phyloP scores from a whole-genome alignment of 2,329 filamentous ascomycete genomes.

The Seiridium unicorne region DNA sequence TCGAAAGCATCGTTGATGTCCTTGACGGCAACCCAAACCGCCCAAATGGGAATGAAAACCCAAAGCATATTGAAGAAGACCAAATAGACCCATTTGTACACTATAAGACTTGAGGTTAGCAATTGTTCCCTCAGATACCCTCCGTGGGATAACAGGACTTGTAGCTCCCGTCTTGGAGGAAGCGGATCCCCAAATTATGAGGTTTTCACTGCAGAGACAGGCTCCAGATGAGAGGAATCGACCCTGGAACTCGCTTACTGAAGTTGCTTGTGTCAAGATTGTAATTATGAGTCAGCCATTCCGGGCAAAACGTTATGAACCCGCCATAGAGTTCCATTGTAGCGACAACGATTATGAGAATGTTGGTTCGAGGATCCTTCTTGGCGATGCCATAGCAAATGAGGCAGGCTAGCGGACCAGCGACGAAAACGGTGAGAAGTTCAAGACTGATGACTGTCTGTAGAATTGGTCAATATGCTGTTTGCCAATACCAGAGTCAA shows the following conservation, averaged over 20 bases:
- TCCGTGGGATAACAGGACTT: too few species aligned
- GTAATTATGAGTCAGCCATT: constrained; percentile 62
- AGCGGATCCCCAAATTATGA: too few species aligned
- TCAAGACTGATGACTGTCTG: constrained; percentile 62
- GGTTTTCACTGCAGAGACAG: too few species aligned
- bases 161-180: too few species aligned
- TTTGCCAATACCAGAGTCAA: background rate
- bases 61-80: constrained; percentile 69
- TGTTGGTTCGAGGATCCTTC: constrained; percentile 51
- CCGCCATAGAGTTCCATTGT: constrained; percentile 67
- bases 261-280: constrained; percentile 66
- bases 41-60: constrained; percentile 63
- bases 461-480: too few species aligned
- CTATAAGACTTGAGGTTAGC: too few species aligned
- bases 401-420: constrained; percentile 57
- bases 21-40: constrained; percentile 50
- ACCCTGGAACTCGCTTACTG: constrained; percentile 21
- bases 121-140: too few species aligned
- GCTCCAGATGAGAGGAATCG: too few species aligned
- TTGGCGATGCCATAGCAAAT: constrained; percentile 60
- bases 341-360: constrained; percentile 64
- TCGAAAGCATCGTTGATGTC: constrained; percentile 57
- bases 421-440: constrained; percentile 63
- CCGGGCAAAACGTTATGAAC: constrained; percentile 70
- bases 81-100: constrained; percentile 67